Base-by-base conservation (phyloP, 305 asterid species). In the Solanum aculeatissimum region DNA sequence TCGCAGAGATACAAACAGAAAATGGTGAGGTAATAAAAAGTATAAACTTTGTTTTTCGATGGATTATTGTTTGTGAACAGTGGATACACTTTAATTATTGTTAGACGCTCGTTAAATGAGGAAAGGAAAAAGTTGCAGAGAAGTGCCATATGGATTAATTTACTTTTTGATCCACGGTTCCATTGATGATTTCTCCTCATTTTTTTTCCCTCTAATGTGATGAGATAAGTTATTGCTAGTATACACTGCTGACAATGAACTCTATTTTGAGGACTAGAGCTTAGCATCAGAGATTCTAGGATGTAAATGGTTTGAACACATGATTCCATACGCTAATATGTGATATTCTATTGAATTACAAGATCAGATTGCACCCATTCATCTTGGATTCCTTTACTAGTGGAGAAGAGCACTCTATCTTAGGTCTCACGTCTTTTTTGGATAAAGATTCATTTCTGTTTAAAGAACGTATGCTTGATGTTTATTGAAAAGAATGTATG, bases 1-100 rank as follows among this genome's bases (percentile, higher is more conserved):
- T 94, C 65, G 92, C 98, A 58, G 97, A 93, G 87, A 95, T 97
- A 88, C 96, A 91, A 86, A 97, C 98, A 86, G 98, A 97, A 89
- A 93, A 90, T 87, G 98, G 98, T 66, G 99, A 97, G 99, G 99
- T 97, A 97, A 89, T 90, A 90, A 87, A 82, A 86, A 40, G n/a
- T n/a, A 6, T 70, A 11, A 11, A 40, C 11, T 9, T 29, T 40
- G 51, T 47, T 43, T 27, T 58, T 29, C 53, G 11, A 53, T 79
- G 86, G 66, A 77, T 51, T 77, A 77, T 77, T 43, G 79, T 43
- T 77, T 18, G 82, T 77, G 32, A 18, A 29, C 65, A 51, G 60
- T 53, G 82, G 42, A 3, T 78, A 35, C 66, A 10, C 82, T 78
- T 35, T 6, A 54, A 54, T 51, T 29, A 16, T 23, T 77, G 19